Percentiles rank a stretch among this genome's conserved stretches.
These are phyloP conservation scores for Hyphodiscus hymeniophilus DNA, from an alignment of 495 filamentous ascomycete species.

Conservation along the genomic window DNA sequence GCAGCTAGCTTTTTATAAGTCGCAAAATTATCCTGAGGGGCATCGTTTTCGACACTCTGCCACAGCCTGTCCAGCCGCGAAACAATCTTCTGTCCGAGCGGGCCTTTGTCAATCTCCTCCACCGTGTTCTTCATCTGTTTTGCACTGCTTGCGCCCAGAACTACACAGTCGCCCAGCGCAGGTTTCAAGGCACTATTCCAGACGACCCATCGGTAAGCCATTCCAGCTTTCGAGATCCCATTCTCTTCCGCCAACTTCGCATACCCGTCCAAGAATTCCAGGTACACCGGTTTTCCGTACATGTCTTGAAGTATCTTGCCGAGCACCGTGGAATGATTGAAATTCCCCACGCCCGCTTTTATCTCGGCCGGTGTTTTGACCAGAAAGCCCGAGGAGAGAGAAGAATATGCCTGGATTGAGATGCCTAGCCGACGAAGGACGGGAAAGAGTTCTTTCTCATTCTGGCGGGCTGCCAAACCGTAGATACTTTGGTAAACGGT, in stretches of 20 bases:
- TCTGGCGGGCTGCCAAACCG: constrained; percentile 30
- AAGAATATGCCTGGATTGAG: constrained; percentile 35
- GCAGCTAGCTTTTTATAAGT: constrained; percentile 9
- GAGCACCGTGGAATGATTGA: constrained; percentile 24
- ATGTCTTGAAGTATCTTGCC: constrained; percentile 31
- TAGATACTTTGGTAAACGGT: constrained; percentile 44
- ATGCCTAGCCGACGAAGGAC: constrained; percentile 37
- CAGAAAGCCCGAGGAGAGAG: constrained; percentile 27
- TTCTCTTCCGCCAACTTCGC: constrained; percentile 30
- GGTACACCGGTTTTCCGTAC: constrained; percentile 33
- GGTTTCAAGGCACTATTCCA: constrained; percentile 40
- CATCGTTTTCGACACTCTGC: constrained; percentile 24
- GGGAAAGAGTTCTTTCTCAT: constrained; percentile 37
- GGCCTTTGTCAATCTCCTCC: constrained; percentile 36
- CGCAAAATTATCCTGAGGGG: constrained; percentile 10
- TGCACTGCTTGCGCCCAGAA: constrained; percentile 39
- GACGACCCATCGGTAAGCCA: constrained; percentile 48
- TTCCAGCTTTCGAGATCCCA: constrained; percentile 36
- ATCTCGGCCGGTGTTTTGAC: constrained; percentile 28
- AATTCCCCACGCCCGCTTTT: constrained; percentile 28
- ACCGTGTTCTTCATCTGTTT: constrained; percentile 45
- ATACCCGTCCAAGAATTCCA: constrained; percentile 39
- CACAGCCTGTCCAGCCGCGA: constrained; percentile 43
- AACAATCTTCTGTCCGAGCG: constrained; percentile 33
- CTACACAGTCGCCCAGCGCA: constrained; percentile 42